Base-by-base conservation (phyloP, 2,329 filamentous ascomycete species). In the Dactylonectria estremocensis region DNA sequence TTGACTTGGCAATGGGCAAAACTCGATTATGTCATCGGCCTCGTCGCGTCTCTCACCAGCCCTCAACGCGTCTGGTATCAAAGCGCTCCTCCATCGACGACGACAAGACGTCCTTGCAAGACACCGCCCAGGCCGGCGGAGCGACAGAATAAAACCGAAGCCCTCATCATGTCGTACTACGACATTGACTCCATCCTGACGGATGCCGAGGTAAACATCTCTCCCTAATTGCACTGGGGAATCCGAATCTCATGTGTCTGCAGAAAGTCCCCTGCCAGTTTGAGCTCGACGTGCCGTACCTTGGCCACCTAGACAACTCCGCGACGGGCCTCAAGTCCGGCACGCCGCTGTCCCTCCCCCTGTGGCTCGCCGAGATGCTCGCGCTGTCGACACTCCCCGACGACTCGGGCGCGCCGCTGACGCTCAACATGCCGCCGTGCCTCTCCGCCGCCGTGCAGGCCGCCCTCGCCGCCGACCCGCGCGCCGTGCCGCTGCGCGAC, bases 211-310 rank as follows among this genome's bases (percentile, higher is more conserved):
- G 92, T 92, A 85, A n/a, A n/a, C 14, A 5, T 14, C 40, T 18
- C 16, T 43, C 40, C 16, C 16, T 8, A 3, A 2, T 9, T 43
- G 5, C 16, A 43, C 40, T 18, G 40, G 40, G 5, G 14, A n/a
- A 14, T 40, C 13, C 11, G 16, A 40, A 40, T 14, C 13, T 14
- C 5, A 40, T n/a, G 7, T 16, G 5, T 9, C 10, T 18, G 2
- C 74, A 97, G 91, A 98, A 98, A 93, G 90, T 98, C 35, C 95
- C 96, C 46, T 97, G 95, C 84, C 97, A 93, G 58, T 98, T 98
- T 83, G 93, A 97, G 78, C 89, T 98, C 77, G 93, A 95, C 67
- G 91, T 97, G 35, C 92, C 95, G 20, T 91, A 93, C 64, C 89
- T 98, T 52, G 95, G 95, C 73, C 94, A 97, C 80, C 88, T 99